A percentile compares a stretch with the other conserved stretches of the same genome.
phyloP scores from a whole-genome alignment of 371 early-diverging fungal genomes.

The Mortierella sp. region DNA sequence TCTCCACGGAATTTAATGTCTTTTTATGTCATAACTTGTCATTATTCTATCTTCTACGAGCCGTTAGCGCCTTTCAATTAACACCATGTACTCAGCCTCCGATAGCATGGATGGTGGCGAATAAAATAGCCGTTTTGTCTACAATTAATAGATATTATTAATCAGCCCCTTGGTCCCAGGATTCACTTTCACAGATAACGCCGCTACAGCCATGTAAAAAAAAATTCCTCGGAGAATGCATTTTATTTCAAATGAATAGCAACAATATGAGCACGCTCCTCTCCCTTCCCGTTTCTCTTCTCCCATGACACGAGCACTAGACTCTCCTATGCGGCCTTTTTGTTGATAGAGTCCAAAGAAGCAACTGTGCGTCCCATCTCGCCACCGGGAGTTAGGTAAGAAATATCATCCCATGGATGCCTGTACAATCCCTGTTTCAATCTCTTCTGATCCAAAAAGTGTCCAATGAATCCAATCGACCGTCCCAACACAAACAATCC shows the following conservation, averaged over 20 bases:
- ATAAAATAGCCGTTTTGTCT: too few species aligned
- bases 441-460: slow-evolving; percentile 97
- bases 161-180: too few species aligned
- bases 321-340: slow-evolving; percentile 49
- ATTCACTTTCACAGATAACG: too few species aligned
- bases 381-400: slow-evolving; percentile 81
- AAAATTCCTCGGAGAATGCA: not conserved
- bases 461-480: slow-evolving; percentile 95
- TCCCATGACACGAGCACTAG: not conserved
- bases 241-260: not conserved
- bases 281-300: not conserved
- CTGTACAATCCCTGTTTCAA: slow-evolving; percentile 97
- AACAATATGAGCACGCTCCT: too few species aligned
- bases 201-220: too few species aligned
- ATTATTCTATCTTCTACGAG: too few species aligned
- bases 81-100: too few species aligned
- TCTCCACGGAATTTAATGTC: not conserved
- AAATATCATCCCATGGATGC: slow-evolving; percentile 99
- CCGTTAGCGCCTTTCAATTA: too few species aligned
- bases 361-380: slow-evolving; percentile 59
- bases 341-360: slow-evolving; percentile 55
- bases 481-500: slow-evolving; percentile 97
- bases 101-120: too few species aligned
- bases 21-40: not conserved
- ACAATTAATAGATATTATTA: too few species aligned